Base-by-base conservation (phyloP, 176 grass and related monocot species). In the Zizania latifolia region DNA sequence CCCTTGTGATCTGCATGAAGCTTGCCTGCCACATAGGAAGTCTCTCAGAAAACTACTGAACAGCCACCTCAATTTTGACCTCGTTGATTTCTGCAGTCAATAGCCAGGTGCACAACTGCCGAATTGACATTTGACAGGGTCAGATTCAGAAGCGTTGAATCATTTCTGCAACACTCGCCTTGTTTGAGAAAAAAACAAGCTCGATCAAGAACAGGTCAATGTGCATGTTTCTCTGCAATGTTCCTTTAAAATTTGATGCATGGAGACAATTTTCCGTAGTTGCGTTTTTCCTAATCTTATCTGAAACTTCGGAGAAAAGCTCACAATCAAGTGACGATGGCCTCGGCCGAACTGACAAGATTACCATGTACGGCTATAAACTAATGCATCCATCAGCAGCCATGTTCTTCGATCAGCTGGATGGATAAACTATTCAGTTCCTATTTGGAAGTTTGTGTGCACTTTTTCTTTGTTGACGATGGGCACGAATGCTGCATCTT, bases 391-490 rank as follows among this genome's bases (percentile, higher is more conserved):
- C 45, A 51, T 78, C 61, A 65, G 40, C 74, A 11, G 41, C 61
- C 43, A 27, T 38, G 21, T 8, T 16, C 46, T 8, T n/a, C 21
- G 46, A 51, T 51, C 46, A 21, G 46, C 46, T 51, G 19, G 8
- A 51, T 51, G 46, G 33, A 61, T 38, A 29, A n/a, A 19, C 2
- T 40, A 72, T 22, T 26, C 24, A 74, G 79, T 82, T 82, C 79
- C 17, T 31, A 8, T 33, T 82, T 65, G 79, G 79, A 82, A 54
- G 57, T 33, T 53, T 64, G 15, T 63, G 54, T 70, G 57, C 41
- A 19, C 73, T 62, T 76, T 10, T 34, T 46, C 41, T 43, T 44
- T 53, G 78, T 32, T 62, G 56, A 51, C 78, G 78, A 27, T 43
- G 6, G 23, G 48, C 16, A 13, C 14, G 79, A 81, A 29, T 35